Base-by-base conservation (phyloP, 345 rosid species). In the Sonneratia alba region DNA sequence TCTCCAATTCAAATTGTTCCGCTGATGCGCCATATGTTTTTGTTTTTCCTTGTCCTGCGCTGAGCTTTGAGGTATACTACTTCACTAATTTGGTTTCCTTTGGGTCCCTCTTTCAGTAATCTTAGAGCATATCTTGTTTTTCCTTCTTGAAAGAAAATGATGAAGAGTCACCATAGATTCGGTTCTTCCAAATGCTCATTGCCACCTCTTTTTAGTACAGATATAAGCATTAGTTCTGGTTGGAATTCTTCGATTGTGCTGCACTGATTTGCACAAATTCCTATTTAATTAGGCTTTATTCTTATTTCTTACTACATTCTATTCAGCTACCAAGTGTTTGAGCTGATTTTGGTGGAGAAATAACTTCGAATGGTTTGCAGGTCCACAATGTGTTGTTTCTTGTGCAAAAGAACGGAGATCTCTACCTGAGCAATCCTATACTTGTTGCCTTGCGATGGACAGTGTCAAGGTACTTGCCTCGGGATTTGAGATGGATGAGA, bases 371-470 rank as follows among this genome's bases (percentile, higher is more conserved):
- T 82, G 57, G 63, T 68, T 71, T 69, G 77, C 77, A 90, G 99
- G 99, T 81, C 97, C 98, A 4, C 93, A 87, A 68, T 92, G 97
- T 69, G 97, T 89, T 72, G 86, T 95, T 73, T 84, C 92, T 1
- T 89, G 98, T 81, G 97, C 94, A 8, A 90, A 89, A 82, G 98
- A 90, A 74, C 85, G 87, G 61, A 85, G 87, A 80, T 57, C 83
- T 6, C 70, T 92, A 19, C 99, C 98, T n/a, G 86, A 85, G 72
- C 87, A 84, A 74, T 89, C 82, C 16, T 95, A 85, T 77, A 85
- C 89, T 77, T 95, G 99, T 77, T 92, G 99, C 79, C 88, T 95
- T 73, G 99, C 96, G 0, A 90, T 92, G 97, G 94, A 92, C 76
- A 94, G 98, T 74, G 81, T 86, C 76, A 90, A 89, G 81, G 86